Percentiles rank a stretch among this genome's conserved stretches.
Conservation (phyloP, 768 basidiomycete genomes). For the Tricholoma sp. region DNA sequence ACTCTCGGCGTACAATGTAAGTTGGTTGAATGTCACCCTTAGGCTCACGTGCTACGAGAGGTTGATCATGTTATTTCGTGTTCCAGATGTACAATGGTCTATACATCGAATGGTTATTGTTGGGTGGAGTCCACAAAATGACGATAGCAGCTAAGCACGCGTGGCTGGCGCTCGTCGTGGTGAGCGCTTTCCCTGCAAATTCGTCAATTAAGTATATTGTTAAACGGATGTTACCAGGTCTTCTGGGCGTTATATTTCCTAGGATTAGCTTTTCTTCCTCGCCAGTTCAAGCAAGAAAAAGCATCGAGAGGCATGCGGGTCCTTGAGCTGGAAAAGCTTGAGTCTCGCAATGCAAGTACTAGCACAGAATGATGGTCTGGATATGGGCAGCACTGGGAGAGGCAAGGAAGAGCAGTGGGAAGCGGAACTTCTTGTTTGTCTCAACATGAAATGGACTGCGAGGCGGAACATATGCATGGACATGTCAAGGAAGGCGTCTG, state of each 20-base stretch:
- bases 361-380: not conserved
- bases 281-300: slow-evolving; percentile 38
- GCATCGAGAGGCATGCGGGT: slow-evolving; percentile 12
- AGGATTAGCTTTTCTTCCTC: slow-evolving; percentile 39
- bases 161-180: slow-evolving; percentile 42
- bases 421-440: too few relatives aligned
- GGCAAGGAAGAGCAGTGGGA: too few relatives aligned
- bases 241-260: slow-evolving; percentile 42
- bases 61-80: not conserved
- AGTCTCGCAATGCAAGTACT: not conserved
- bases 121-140: slow-evolving; percentile 31
- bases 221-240: slow-evolving; percentile 21
- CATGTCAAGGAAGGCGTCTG: too few relatives aligned
- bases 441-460: too few relatives aligned
- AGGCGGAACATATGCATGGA: too few relatives aligned
- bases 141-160: slow-evolving; percentile 36
- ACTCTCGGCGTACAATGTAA: slow-evolving; percentile 48
- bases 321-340: slow-evolving; percentile 7
- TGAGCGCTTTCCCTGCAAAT: slow-evolving; percentile 15
- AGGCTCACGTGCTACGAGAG: not conserved
- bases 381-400: too few relatives aligned
- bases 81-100: slow-evolving; percentile 44
- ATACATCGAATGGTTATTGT: slow-evolving; percentile 38
- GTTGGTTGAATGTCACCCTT: not conserved
- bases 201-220: not conserved